phyloP scores from a whole-genome alignment of 331 rosid species.

The Dryas integrifolia region DNA sequence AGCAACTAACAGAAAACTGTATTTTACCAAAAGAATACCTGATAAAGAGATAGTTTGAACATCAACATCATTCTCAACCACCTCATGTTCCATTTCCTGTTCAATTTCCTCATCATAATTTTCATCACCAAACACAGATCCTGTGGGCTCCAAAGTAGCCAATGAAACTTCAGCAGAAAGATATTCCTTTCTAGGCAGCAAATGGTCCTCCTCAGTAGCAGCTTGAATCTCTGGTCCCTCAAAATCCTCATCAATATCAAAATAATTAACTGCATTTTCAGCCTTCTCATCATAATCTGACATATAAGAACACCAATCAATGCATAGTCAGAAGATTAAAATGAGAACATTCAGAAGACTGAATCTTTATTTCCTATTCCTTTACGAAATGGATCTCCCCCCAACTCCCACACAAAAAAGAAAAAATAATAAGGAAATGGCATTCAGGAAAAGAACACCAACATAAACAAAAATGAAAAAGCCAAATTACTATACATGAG shows the following conservation, averaged over 20 bases:
- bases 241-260: constrained; percentile 90
- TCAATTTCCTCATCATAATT: constrained; percentile 89
- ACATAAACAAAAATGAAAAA: too few species aligned
- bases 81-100: constrained; percentile 40
- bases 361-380: background rate
- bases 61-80: constrained; percentile 39
- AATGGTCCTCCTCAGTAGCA: constrained; percentile 78
- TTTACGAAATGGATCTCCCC: too few species aligned
- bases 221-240: constrained; percentile 91
- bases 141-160: constrained; percentile 48
- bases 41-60: constrained; percentile 39
- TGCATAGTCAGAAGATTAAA: constrained; percentile 21
- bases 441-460: too few species aligned
- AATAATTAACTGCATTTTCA: constrained; percentile 90
- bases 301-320: constrained; percentile 27
- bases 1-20: background rate
- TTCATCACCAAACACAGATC: constrained; percentile 79
- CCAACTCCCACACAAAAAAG: too few species aligned
- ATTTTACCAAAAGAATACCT: constrained; percentile 35
- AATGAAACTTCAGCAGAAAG: constrained; percentile 56
- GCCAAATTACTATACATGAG: too few species aligned
- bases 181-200: constrained; percentile 74
- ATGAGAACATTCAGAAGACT: constrained; percentile 3
- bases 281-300: constrained; percentile 84
- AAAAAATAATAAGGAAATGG: too few species aligned